phyloP scores from a whole-genome alignment of 495 filamentous ascomycete genomes.

The Penicillium goetzii region DNA sequence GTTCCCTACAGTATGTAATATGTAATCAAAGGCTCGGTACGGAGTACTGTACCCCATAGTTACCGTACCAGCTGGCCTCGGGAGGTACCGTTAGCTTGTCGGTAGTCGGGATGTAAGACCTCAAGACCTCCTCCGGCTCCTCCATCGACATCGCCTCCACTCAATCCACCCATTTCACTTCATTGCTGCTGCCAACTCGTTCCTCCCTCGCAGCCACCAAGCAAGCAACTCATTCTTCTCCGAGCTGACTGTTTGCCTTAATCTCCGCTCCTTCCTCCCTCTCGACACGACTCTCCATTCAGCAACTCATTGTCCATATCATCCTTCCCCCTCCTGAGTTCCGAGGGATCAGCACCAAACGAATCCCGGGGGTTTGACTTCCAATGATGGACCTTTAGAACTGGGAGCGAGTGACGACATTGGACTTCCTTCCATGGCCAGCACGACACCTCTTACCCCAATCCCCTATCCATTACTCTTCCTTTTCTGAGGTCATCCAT shows the following conservation, averaged over 20 bases:
- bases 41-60: neutral
- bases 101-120: constrained; percentile 36
- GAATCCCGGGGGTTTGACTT: constrained; percentile 2
- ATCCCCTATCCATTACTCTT: constrained; percentile 14
- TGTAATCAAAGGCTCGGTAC: too few relatives aligned
- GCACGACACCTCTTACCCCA: constrained; percentile 12
- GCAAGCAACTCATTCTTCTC: neutral
- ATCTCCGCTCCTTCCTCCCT: neutral
- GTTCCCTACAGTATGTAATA: too few relatives aligned
- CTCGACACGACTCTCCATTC: neutral
- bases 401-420: constrained; percentile 8
- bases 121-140: constrained; percentile 10
- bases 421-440: constrained; percentile 33
- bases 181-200: neutral
- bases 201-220: neutral
- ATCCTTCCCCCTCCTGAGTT: neutral
- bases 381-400: constrained; percentile 32
- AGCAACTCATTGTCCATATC: neutral
- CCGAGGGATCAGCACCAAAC: neutral
- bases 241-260: neutral
- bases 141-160: constrained; percentile 11
- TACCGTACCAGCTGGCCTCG: constrained; percentile 17
- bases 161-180: constrained; percentile 3
- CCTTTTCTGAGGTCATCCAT: constrained; percentile 3
- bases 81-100: constrained; percentile 35